These are phyloP conservation scores for Cutaneotrichosporon sp. DNA, from an alignment of 1,284 basidiomycete genomes.

Conservation along the genomic window DNA sequence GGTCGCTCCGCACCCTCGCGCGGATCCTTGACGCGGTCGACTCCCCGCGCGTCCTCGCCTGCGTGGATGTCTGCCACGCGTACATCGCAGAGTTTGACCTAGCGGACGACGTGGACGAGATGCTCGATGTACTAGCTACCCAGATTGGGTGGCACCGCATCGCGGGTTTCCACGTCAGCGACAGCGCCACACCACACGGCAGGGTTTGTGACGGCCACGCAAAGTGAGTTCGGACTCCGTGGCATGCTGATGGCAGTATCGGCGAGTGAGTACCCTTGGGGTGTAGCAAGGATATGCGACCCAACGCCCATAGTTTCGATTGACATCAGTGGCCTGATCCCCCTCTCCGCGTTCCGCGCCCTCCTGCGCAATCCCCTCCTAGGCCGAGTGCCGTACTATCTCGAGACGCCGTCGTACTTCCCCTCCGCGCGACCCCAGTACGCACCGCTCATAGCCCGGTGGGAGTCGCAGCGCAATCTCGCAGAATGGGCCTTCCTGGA, in stretches of 20 bases:
- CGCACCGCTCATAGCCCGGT: not conserved
- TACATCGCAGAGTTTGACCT: slow-evolving; percentile 16
- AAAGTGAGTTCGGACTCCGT: not conserved
- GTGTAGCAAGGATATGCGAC: too few species aligned
- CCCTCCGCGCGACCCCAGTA: not conserved
- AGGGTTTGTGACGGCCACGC: slow-evolving; percentile 9
- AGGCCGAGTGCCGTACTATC: slow-evolving; percentile 12
- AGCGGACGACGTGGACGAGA: not conserved
- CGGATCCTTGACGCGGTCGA: slow-evolving; percentile 7
- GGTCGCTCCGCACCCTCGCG: slow-evolving; percentile 6
- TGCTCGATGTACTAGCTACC: not conserved
- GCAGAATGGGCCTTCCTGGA: slow-evolving; percentile 13
- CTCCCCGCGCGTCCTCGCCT: slow-evolving; percentile 3
- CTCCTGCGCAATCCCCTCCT: slow-evolving; percentile 8
- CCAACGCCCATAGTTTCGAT: too few species aligned
- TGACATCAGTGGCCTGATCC: slow-evolving; percentile 10
- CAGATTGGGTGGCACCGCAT: slow-evolving; percentile 2
- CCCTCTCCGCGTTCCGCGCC: slow-evolving; percentile 3
- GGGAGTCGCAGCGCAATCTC: not conserved
- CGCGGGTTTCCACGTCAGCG: slow-evolving; percentile 14
- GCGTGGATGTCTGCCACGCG: slow-evolving; percentile 19
- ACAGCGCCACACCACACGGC: slow-evolving; percentile 7
- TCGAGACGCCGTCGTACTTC: slow-evolving; percentile 12
- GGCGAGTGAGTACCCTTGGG: slow-evolving; percentile 5
- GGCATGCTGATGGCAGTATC: slow-evolving; percentile 5